phyloP scores from a whole-genome alignment of 768 basidiomycete species.

The Leucocoprinus sp. region DNA sequence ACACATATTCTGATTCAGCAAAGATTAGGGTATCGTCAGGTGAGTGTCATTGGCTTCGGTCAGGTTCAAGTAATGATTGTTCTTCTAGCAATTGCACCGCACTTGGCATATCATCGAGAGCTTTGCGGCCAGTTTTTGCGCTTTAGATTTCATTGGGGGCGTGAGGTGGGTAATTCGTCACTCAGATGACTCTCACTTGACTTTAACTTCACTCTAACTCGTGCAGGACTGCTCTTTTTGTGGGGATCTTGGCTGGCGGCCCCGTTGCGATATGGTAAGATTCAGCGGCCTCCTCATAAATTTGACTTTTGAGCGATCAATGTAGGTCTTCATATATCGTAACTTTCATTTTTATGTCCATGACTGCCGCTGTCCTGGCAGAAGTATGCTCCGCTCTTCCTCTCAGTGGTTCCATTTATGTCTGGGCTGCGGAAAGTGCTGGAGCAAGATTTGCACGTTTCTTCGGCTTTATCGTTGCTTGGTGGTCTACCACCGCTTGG shows the following conservation, averaged over 20 bases:
- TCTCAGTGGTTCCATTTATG: conserved; percentile 85
- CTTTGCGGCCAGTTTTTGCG: conserved; percentile 82
- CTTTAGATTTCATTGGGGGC: conserved; percentile 86
- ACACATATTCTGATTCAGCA: conserved; percentile 35
- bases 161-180: conserved; percentile 46
- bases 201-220: no score
- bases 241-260: conserved; percentile 79
- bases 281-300: background rate
- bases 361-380: conserved; percentile 80
- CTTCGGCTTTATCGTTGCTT: conserved; percentile 84
- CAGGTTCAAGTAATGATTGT: conserved; percentile 4
- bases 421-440: conserved; percentile 91
- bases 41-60: conserved; percentile 22
- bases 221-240: conserved; percentile 63
- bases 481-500: conserved; percentile 96
- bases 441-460: conserved; percentile 82
- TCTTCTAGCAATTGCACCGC: conserved; percentile 70
- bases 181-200: conserved; percentile 3
- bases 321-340: conserved; percentile 77
- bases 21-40: conserved; percentile 76
- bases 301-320: conserved; percentile 9
- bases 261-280: conserved; percentile 77
- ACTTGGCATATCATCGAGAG: conserved; percentile 78
- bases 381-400: conserved; percentile 88
- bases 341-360: conserved; percentile 80